Percentiles rank a stretch among this genome's conserved stretches.
Evolutionary conservation across 805 yeast genomes (phyloP).

Genomic region (Candida berthetii): DNA sequence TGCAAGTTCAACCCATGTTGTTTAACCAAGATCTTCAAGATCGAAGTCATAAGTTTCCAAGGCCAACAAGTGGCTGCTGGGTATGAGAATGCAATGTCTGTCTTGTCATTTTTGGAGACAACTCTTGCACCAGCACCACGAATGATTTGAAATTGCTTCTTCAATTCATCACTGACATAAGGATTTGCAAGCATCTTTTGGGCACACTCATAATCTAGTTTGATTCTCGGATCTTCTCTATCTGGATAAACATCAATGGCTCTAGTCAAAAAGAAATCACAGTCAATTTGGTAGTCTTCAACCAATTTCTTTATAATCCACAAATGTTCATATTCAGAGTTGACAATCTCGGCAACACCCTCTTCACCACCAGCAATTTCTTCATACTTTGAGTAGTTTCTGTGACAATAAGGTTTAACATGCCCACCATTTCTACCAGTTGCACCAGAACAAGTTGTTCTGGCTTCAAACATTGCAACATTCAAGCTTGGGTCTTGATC

Average conservation of each 20-base stretch:
- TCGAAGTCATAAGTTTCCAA: constrained; percentile 28
- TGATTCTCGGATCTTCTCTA: constrained; percentile 12
- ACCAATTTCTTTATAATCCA: constrained; percentile 25
- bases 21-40: constrained; percentile 24
- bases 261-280: constrained; percentile 28
- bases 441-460: constrained; percentile 35
- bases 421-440: constrained; percentile 48
- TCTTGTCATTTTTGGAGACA: constrained; percentile 70
- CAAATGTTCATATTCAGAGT: constrained; percentile 31
- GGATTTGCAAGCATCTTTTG: constrained; percentile 21
- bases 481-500: constrained; percentile 18
- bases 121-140: constrained; percentile 35
- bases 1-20: constrained; percentile 32
- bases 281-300: constrained; percentile 28
- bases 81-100: constrained; percentile 62
- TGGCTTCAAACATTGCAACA: constrained; percentile 33
- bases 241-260: constrained; percentile 29
- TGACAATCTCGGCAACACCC: constrained; percentile 28
- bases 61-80: constrained; percentile 42
- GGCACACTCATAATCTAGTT: constrained; percentile 9
- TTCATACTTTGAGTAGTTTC: constrained; percentile 7
- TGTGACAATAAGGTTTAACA: constrained; percentile 28
- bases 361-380: constrained; percentile 10
- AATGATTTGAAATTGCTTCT: constrained; percentile 24
- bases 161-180: constrained; percentile 20